These are phyloP conservation scores for Claviceps purpurea DNA, from an alignment of 2,329 filamentous ascomycete species.

Conservation along the genomic window DNA sequence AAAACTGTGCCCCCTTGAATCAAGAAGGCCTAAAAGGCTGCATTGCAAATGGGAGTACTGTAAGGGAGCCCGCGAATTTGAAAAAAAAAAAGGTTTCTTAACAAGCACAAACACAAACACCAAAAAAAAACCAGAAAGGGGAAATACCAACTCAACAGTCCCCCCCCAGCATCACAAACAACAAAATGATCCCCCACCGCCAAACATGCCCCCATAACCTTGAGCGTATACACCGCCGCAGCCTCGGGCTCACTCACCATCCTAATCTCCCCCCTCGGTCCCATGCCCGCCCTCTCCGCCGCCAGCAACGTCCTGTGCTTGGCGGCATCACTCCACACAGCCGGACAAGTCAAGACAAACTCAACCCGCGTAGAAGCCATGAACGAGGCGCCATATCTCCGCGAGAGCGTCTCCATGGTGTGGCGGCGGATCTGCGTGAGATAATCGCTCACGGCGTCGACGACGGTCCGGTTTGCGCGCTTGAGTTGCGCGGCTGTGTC, in stretches of 20 bases:
- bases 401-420: conserved; percentile 63
- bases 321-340: conserved; percentile 75
- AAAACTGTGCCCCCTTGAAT: too few species aligned
- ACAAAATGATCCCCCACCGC: conserved; percentile 54
- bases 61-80: too few species aligned
- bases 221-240: conserved; percentile 66
- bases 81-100: too few species aligned
- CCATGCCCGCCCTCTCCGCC: conserved; percentile 68
- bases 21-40: not conserved
- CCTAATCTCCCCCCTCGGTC: conserved; percentile 53
- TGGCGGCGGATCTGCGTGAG: conserved; percentile 63
- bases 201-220: conserved; percentile 63
- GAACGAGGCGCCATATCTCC: conserved; percentile 65
- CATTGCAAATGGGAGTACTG: too few species aligned
- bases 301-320: conserved; percentile 71
- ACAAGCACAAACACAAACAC: too few species aligned
- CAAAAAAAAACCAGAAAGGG: not conserved
- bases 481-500: conserved; percentile 68
- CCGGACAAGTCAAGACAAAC: conserved; percentile 69
- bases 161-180: conserved; percentile 50
- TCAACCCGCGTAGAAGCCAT: conserved; percentile 64
- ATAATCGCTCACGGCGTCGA: conserved; percentile 70
- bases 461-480: conserved; percentile 61
- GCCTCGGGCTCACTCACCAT: conserved; percentile 74
- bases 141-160: conserved; percentile 46